phyloP scores from a whole-genome alignment of 331 rosid species.

The Saraca asoca region DNA sequence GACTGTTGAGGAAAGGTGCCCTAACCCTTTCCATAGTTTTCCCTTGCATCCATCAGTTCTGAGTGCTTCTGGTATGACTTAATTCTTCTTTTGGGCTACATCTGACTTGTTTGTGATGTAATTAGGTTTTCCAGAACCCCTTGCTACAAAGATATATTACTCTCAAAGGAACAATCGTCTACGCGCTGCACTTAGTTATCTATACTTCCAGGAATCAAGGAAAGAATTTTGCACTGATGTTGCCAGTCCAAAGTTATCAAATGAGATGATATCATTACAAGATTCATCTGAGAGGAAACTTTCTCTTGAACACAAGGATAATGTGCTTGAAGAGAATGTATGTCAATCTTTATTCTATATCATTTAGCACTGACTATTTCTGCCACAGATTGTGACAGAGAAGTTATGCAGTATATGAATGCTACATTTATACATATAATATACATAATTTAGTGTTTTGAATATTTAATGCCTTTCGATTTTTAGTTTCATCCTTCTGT shows the following conservation, averaged over 20 bases:
- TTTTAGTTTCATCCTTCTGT: not conserved
- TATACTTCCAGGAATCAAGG: conserved; percentile 58
- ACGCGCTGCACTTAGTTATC: conserved; percentile 66
- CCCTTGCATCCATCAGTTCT: conserved; percentile 25
- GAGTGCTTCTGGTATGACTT: conserved; percentile 26
- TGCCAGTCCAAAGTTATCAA: conserved; percentile 40
- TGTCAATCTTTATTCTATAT: conserved; percentile 25
- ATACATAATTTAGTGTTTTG: conserved; percentile 23
- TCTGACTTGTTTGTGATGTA: conserved; percentile 33
- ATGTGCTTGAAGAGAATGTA: conserved; percentile 45
- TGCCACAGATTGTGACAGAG: conserved; percentile 1
- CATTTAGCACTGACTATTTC: conserved; percentile 17
- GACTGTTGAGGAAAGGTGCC: conserved; percentile 32
- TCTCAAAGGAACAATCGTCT: conserved; percentile 78
- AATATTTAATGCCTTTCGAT: not conserved
- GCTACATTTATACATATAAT: conserved; percentile 15
- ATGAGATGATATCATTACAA: conserved; percentile 39
- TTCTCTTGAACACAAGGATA: conserved; percentile 43
- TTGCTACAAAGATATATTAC: conserved; percentile 87
- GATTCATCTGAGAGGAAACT: conserved; percentile 41
- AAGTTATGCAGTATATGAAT: conserved; percentile 1
- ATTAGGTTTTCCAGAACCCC: conserved; percentile 81
- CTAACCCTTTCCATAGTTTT: conserved; percentile 13
- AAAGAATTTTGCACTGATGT: conserved; percentile 48
- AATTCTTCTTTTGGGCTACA: conserved; percentile 25